These are phyloP conservation scores for Cyberlindnera xylosilytica DNA, from an alignment of 805 yeast species.

Conservation along the genomic window DNA sequence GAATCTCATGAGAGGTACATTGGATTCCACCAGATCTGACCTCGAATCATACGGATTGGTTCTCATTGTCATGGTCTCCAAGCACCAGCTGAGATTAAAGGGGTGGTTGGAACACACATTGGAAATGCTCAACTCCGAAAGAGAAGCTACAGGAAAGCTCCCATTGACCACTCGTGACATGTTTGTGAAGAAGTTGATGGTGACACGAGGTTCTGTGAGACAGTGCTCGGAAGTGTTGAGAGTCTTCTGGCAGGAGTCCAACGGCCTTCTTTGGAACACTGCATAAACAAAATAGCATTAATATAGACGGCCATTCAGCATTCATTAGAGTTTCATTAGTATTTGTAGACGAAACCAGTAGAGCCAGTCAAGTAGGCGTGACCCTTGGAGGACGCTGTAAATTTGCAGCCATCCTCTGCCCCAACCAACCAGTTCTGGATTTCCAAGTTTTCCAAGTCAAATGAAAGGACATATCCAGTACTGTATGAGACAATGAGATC, in stretches of 20 bases:
- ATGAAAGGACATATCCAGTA: constrained; percentile 2
- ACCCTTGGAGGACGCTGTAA: background rate
- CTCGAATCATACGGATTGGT: constrained; percentile 55
- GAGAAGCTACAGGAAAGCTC: constrained; percentile 24
- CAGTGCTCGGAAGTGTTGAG: constrained; percentile 55
- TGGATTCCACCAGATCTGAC: constrained; percentile 55
- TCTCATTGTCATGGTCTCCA: constrained; percentile 46
- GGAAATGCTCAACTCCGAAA: constrained; percentile 27
- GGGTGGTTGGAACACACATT: constrained; percentile 42
- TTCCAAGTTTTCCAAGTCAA: background rate
- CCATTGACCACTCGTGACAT: constrained; percentile 34
- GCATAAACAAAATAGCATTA: too few species aligned
- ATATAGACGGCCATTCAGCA: background rate
- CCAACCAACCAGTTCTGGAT: background rate
- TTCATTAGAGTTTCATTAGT: background rate
- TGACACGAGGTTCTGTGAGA: constrained; percentile 61
- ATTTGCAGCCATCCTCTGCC: constrained; percentile 3
- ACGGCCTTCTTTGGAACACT: constrained; percentile 42
- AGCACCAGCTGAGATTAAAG: constrained; percentile 46
- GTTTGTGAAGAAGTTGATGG: constrained; percentile 51
- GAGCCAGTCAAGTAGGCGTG: background rate
- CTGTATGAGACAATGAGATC: constrained; percentile 6
- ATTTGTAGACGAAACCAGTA: constrained; percentile 4
- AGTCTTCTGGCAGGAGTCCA: constrained; percentile 62
- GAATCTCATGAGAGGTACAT: constrained; percentile 39